These are phyloP conservation scores for Fusarium sp. DNA, from an alignment of 2,329 filamentous ascomycete genomes.

Conservation along the genomic window DNA sequence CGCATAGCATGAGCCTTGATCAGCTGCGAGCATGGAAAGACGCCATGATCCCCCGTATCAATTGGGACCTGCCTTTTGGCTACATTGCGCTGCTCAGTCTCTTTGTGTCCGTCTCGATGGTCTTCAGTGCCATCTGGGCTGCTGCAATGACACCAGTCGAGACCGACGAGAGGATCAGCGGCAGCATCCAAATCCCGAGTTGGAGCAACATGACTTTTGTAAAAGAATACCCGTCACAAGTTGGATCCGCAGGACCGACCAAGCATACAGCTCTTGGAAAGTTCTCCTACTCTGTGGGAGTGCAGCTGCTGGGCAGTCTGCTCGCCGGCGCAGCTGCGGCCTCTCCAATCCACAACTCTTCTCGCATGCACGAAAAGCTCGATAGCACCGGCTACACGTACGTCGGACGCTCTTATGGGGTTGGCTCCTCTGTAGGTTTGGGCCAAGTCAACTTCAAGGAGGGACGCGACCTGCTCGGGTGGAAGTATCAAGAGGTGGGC, in stretches of 20 bases:
- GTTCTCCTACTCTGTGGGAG: constrained; percentile 43
- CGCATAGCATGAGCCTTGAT: constrained; percentile 19
- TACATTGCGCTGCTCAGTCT: neutral
- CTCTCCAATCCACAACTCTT: constrained; percentile 30
- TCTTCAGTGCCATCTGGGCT: constrained; percentile 35
- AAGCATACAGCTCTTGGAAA: constrained; percentile 29
- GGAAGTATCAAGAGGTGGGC: constrained; percentile 50
- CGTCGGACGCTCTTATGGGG: constrained; percentile 44
- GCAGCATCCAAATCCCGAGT: constrained; percentile 37
- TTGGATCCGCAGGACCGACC: constrained; percentile 24
- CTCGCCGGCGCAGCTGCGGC: constrained; percentile 37
- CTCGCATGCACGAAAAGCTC: constrained; percentile 39
- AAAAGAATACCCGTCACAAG: constrained; percentile 41
- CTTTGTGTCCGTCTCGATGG: constrained; percentile 19
- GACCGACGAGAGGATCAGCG: neutral
- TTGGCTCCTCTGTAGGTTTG: constrained; percentile 43
- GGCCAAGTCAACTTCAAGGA: constrained; percentile 6
- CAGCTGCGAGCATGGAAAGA: constrained; percentile 20
- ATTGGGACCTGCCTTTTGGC: constrained; percentile 18
- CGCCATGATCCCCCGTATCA: constrained; percentile 15
- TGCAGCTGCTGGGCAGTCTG: constrained; percentile 37
- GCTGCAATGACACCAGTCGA: constrained; percentile 41
- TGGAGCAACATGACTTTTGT: constrained; percentile 34
- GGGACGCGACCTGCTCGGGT: constrained; percentile 31
- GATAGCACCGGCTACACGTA: constrained; percentile 44